A percentile compares a stretch with the other conserved stretches of the same genome.
Evolutionary conservation across 2,329 filamentous ascomycete genomes (phyloP).

Genomic region (Cephalotrichum gorgonifer): DNA sequence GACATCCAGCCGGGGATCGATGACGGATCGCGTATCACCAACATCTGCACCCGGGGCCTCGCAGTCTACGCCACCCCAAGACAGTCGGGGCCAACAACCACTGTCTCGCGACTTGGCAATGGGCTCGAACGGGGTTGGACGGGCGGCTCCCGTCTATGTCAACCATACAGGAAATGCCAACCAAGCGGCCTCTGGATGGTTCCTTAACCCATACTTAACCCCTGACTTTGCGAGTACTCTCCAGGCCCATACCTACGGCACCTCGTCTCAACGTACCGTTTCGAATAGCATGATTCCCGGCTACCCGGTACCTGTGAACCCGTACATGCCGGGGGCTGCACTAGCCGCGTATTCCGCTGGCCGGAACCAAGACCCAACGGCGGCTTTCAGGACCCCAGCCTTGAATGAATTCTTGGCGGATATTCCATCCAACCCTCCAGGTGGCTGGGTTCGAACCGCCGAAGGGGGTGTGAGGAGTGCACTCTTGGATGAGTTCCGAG

Average conservation of each 20-base stretch:
- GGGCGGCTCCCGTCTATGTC: constrained; percentile 19
- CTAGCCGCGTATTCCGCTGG: constrained; percentile 24
- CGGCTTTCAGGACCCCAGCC: constrained; percentile 52
- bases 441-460: constrained; percentile 45
- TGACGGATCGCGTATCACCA: neutral
- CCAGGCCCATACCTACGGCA: no score
- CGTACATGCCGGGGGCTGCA: constrained; percentile 14
- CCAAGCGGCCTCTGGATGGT: constrained; percentile 19
- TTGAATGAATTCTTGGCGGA: constrained; percentile 63
- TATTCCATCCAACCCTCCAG: constrained; percentile 19
- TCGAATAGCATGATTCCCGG: constrained; percentile 21
- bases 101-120: constrained; percentile 22
- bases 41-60: constrained; percentile 15
- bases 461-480: constrained; percentile 51
- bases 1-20: neutral
- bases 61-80: constrained; percentile 18
- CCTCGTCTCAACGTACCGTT: no score
- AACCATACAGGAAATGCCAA: neutral
- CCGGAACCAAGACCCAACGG: constrained; percentile 47
- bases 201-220: constrained; percentile 18
- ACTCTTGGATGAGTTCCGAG: constrained; percentile 73
- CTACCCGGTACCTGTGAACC: constrained; percentile 22
- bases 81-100: constrained; percentile 26
- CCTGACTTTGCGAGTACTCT: constrained; percentile 22
- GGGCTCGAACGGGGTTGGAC: constrained; percentile 25